phyloP scores from a whole-genome alignment of 2,329 filamentous ascomycete genomes.

The Penicillium sp. region DNA sequence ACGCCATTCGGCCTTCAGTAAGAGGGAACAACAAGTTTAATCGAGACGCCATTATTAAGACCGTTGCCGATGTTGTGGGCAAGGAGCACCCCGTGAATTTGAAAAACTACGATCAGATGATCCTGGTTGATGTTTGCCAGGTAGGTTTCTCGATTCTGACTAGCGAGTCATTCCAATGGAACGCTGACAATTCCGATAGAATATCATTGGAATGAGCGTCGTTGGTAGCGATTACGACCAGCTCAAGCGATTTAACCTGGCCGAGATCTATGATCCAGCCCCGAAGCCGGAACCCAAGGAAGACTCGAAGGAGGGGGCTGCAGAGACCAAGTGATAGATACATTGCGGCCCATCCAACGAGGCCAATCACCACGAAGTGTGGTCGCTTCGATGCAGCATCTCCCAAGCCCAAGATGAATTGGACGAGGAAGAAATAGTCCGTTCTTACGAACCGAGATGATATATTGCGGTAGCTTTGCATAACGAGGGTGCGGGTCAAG shows the following conservation, averaged over 20 bases:
- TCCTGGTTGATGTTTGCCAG: slow-evolving; percentile 68
- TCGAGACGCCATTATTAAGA: slow-evolving; percentile 65
- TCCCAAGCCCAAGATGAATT: not conserved
- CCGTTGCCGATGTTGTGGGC: slow-evolving; percentile 64
- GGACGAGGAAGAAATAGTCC: not conserved
- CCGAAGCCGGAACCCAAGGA: slow-evolving; percentile 30
- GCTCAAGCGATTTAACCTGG: slow-evolving; percentile 67
- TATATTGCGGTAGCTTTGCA: slow-evolving; percentile 9
- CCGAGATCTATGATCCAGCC: slow-evolving; percentile 64
- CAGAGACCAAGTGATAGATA: slow-evolving; percentile 10
- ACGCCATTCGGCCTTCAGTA: slow-evolving; percentile 67
- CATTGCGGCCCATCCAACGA: not conserved
- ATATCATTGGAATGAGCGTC: slow-evolving; percentile 68
- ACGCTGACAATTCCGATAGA: slow-evolving; percentile 52
- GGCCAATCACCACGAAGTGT: slow-evolving; percentile 4
- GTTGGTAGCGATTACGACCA: slow-evolving; percentile 64
- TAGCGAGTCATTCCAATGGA: not conserved
- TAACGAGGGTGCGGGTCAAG: slow-evolving; percentile 4
- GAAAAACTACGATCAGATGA: slow-evolving; percentile 64
- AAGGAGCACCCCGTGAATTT: slow-evolving; percentile 65
- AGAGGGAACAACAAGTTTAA: slow-evolving; percentile 64
- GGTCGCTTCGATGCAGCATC: not conserved
- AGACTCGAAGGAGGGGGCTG: not conserved
- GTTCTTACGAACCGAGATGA: slow-evolving; percentile 4
- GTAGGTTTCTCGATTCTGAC: slow-evolving; percentile 46